Conservation (phyloP, 805 yeast species). For the Candida sanyiensis region DNA sequence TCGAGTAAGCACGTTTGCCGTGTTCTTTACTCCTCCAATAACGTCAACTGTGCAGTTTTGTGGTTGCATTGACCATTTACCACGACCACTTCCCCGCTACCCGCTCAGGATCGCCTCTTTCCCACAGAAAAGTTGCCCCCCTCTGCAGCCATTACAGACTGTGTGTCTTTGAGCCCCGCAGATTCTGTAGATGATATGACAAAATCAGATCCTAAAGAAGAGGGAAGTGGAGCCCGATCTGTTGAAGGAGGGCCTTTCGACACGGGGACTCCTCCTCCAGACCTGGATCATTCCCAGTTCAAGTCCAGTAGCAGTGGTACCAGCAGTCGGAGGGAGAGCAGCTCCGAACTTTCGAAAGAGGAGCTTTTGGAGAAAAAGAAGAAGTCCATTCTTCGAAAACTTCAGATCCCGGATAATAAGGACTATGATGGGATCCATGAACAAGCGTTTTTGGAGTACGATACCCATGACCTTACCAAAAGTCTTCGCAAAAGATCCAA, state of each 20-base stretch:
- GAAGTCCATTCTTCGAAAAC: conserved; percentile 24
- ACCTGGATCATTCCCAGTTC: background rate
- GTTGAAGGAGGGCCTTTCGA: no score
- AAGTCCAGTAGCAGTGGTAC: conserved; percentile 6
- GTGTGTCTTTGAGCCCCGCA: no score
- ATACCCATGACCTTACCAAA: conserved; percentile 10
- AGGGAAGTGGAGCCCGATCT: background rate
- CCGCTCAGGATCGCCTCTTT: no score
- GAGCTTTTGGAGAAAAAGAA: conserved; percentile 17
- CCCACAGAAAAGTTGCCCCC: no score
- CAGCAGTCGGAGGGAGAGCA: conserved; percentile 4
- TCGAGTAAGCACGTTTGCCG: no score
- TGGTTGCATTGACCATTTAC: no score
- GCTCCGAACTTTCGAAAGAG: conserved; percentile 12
- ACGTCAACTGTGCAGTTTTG: no score
- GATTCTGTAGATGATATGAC: conserved; percentile 5
- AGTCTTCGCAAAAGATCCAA: conserved; percentile 14
- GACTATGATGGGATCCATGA: conserved; percentile 32
- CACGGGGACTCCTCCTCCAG: background rate
- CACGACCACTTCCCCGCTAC: no score
- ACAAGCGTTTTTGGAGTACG: conserved; percentile 26
- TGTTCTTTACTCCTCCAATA: no score
- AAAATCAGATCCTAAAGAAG: background rate
- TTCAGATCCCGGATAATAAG: conserved; percentile 35
- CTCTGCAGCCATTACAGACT: no score